These are phyloP conservation scores for Monosporascus sp. DNA, from an alignment of 2,329 filamentous ascomycete species.

Conservation along the genomic window DNA sequence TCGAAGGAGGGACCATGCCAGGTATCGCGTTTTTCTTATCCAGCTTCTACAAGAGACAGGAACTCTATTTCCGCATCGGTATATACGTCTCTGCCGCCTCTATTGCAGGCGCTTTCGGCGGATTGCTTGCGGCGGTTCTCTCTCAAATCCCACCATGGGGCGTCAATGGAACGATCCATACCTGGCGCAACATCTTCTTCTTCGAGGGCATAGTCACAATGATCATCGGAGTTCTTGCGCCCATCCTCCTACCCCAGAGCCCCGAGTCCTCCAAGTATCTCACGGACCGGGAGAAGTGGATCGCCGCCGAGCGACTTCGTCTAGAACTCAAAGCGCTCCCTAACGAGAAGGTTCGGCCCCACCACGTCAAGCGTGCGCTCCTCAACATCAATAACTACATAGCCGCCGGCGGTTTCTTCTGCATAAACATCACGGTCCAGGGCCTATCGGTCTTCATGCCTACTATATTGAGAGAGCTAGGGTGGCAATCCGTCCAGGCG, in stretches of 20 bases:
- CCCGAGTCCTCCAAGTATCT: conserved; percentile 45
- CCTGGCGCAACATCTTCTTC: conserved; percentile 58
- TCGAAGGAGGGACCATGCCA: conserved; percentile 54
- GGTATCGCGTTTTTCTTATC: conserved; percentile 52
- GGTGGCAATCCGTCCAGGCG: conserved; percentile 32
- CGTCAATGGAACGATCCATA: conserved; percentile 35
- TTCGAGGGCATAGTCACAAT: conserved; percentile 54
- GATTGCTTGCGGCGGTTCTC: conserved; percentile 48
- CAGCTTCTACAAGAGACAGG: conserved; percentile 50
- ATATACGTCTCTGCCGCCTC: conserved; percentile 51
- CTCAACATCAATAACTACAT: conserved; percentile 55
- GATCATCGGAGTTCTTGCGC: conserved; percentile 39
- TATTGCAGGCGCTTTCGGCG: conserved; percentile 53
- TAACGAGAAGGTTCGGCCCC: conserved; percentile 39
- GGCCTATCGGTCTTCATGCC: conserved; percentile 44
- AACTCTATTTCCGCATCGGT: conserved; percentile 49
- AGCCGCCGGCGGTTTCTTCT: conserved; percentile 52
- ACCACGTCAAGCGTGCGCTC: conserved; percentile 46
- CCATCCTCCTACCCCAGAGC: conserved; percentile 45
- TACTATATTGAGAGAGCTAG: conserved; percentile 38
- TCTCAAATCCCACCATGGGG: conserved; percentile 49
- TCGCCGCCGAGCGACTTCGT: conserved; percentile 46
- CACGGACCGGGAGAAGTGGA: conserved; percentile 45
- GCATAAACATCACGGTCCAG: conserved; percentile 56
- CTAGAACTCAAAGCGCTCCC: conserved; percentile 41